These are phyloP conservation scores for Dillenia suffruticosa DNA, from an alignment of 164 flowering plant genomes.

Conservation along the genomic window DNA sequence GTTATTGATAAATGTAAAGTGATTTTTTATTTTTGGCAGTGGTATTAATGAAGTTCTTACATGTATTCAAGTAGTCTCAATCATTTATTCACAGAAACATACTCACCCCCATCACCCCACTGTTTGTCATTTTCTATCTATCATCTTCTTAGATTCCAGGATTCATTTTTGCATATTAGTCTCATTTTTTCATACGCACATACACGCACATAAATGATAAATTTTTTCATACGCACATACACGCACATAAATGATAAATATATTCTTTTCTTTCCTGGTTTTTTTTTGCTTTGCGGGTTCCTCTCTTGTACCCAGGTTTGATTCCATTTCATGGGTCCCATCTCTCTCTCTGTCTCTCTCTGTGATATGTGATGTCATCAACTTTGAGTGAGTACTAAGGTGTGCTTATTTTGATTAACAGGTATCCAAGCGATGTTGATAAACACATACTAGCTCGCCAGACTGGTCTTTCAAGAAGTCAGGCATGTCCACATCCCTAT, in stretches of 20 bases:
- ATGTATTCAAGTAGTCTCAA: conserved; percentile 7
- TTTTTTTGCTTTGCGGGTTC: background rate
- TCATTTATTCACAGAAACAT: conserved; percentile 16
- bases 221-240: background rate
- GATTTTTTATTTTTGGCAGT: too few species aligned
- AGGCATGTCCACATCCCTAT: conserved; percentile 51
- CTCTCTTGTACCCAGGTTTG: too few species aligned
- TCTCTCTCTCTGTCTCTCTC: conserved; percentile 21
- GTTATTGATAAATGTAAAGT: too few species aligned
- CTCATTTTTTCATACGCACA: background rate
- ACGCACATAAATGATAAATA: too few species aligned
- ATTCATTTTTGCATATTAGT: conserved; percentile 4
- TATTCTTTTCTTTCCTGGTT: conserved; percentile 7
- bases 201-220: too few species aligned
- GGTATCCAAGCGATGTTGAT: conserved; percentile 97
- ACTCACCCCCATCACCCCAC: background rate
- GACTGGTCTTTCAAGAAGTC: conserved; percentile 97
- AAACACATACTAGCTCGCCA: conserved; percentile 93
- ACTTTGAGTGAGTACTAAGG: background rate
- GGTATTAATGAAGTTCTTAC: too few species aligned
- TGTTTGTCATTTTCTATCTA: conserved; percentile 23
- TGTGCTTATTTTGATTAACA: conserved; percentile 14
- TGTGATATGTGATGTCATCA: background rate
- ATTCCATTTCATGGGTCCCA: conserved; percentile 68
- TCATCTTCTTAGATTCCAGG: conserved; percentile 26